Conservation (phyloP, 2,329 filamentous ascomycete genomes). For the Exophiala sideris region DNA sequence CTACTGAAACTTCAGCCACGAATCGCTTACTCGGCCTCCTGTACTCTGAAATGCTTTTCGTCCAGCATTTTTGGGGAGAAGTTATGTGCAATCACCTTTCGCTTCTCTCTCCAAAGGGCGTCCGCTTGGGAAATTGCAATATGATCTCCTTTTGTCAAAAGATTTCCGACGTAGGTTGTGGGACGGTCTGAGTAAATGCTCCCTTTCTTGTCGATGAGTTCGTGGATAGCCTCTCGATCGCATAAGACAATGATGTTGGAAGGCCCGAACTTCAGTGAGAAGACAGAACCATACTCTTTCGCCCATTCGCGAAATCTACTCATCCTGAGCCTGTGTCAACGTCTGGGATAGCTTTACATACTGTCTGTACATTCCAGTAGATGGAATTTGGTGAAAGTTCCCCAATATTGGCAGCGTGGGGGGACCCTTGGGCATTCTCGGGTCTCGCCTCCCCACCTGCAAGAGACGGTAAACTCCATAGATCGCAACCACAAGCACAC, state of each 20-base stretch:
- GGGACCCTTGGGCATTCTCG: too few relatives aligned
- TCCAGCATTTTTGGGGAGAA: neutral
- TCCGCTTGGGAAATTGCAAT: neutral
- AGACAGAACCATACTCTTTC: constrained; percentile 40
- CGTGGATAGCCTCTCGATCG: constrained; percentile 39
- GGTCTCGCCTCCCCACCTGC: too few relatives aligned
- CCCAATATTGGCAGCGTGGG: too few relatives aligned
- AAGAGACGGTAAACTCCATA: too few relatives aligned
- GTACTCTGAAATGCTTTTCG: neutral
- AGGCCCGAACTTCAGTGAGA: constrained; percentile 43
- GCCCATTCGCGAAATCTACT: constrained; percentile 37
- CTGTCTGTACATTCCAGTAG: too few relatives aligned
- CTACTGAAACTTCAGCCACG: neutral
- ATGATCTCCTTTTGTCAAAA: neutral
- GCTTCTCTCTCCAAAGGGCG: neutral
- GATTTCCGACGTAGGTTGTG: neutral
- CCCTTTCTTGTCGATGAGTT: constrained; percentile 40
- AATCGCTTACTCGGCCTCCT: constrained; percentile 4
- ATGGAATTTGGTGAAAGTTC: too few relatives aligned
- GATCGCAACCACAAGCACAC: too few relatives aligned
- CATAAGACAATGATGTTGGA: constrained; percentile 36
- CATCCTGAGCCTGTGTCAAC: too few relatives aligned
- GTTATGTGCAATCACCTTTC: neutral
- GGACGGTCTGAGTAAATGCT: constrained; percentile 36
- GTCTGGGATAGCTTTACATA: too few relatives aligned